Evolutionary conservation across 2,329 filamentous ascomycete genomes (phyloP), one percentile per base, ranked within the genome.

Genomic region (Fusarium sp.): DNA sequence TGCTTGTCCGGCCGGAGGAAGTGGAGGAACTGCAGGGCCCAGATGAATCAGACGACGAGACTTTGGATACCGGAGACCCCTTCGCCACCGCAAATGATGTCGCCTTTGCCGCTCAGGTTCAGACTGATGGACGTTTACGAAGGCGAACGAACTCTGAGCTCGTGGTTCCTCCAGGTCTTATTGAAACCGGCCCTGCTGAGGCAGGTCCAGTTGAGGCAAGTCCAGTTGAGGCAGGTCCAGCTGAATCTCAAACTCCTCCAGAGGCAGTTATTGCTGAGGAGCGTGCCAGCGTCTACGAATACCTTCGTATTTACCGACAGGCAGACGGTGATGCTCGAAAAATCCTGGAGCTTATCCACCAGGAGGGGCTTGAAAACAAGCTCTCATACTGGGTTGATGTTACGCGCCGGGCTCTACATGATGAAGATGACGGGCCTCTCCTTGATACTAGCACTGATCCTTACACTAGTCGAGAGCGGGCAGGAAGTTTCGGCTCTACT

Each of bases 331-430:
- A 92, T 74, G 86, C 87, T 0, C 84, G 88, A 41, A 86, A 85
- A 66, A 89, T 93, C 32, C 74, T 92, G 7, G 83, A 86, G 45
- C 89, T 93, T 28, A 90, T 92, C 38, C 86, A 88, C 44, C 86
- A 89, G 42, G 90, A 92, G 74, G 86, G 87, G 9, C 85, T 90
- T 5, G 85, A 88, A 63, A 88, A 90, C 17, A 87, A 88, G 56
- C 84, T 93, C 39, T 83, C 84, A 17, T 89, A 90, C 79, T 90
- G 90, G 84, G 85, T 92, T 17, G 84, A 86, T 38, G 83, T 89
- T 30, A 89, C 90, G 69, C 84, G 76, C 9, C 75, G 75, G 47
- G 76, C 77, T 80, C 70, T 77, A 48, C 63, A 56, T 14, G 68
- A 69, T 17, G 65, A 72, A 39, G 69, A 75, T 11, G 58, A 50